Evolutionary conservation across 73 alveolate species (phyloP).

Genomic region (Paramecium pentaurelia): DNA sequence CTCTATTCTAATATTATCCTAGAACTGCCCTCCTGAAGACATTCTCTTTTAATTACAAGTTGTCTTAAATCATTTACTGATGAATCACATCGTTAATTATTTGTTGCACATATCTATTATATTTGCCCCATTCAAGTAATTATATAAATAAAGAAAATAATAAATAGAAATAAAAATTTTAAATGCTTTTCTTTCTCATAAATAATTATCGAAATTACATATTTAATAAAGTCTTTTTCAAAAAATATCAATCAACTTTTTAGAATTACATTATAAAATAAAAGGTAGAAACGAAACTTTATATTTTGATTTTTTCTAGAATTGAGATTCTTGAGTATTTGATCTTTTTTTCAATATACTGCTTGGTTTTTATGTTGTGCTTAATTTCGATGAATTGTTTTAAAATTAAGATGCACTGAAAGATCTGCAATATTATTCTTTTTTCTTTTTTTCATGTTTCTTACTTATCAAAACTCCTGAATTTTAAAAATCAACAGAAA

Average conservation of each 20-base stretch:
- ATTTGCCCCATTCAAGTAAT: background rate
- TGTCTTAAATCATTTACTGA: background rate
- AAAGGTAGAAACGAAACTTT: background rate
- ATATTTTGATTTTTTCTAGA: background rate
- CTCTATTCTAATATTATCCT: background rate
- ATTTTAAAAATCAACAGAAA: background rate
- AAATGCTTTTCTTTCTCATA: background rate
- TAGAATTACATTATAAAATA: background rate
- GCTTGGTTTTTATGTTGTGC: background rate
- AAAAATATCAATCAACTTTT: background rate
- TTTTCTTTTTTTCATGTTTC: background rate
- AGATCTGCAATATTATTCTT: background rate
- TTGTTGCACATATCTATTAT: background rate
- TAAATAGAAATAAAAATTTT: background rate
- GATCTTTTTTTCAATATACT: background rate
- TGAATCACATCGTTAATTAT: background rate
- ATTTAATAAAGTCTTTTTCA: background rate
- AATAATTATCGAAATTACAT: background rate
- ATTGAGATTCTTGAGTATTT: background rate
- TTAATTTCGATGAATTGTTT: background rate
- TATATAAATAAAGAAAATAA: background rate
- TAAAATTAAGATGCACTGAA: background rate
- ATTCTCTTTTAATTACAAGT: background rate
- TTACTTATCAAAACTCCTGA: background rate
- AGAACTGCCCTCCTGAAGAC: background rate